Evolutionary conservation across 2,329 filamentous ascomycete species (phyloP).

Genomic region (Onygena corvina): DNA sequence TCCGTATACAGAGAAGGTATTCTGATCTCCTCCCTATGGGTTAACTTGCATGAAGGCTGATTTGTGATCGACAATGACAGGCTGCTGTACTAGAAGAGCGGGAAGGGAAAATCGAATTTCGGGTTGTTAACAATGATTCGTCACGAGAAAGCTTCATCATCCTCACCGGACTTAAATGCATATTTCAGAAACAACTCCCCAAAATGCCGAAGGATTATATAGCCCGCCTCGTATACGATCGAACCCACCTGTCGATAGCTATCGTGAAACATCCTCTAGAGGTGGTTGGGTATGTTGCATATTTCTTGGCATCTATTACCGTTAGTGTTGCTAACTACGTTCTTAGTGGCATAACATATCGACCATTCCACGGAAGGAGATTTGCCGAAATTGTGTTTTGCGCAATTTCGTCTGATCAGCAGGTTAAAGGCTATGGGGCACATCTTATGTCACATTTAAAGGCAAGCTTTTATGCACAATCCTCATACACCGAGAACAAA

Average conservation of each 20-base stretch:
- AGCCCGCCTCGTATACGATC: constrained; percentile 89
- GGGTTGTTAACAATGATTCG: constrained; percentile 95
- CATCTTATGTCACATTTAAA: constrained; percentile 98
- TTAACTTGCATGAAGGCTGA: neutral
- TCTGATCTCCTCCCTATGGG: constrained; percentile 11
- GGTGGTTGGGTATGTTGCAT: constrained; percentile 55
- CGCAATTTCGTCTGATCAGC: constrained; percentile 92
- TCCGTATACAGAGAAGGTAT: constrained; percentile 78
- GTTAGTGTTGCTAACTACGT: constrained; percentile 13
- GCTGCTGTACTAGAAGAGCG: constrained; percentile 88
- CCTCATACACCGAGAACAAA: neutral
- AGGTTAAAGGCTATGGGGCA: constrained; percentile 96
- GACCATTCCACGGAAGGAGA: constrained; percentile 78
- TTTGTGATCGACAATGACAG: constrained; percentile 29
- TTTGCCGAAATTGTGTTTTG: constrained; percentile 99
- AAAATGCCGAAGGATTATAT: constrained; percentile 99
- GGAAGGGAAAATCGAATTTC: constrained; percentile 88
- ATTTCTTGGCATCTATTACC: neutral
- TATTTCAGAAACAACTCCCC: constrained; percentile 95
- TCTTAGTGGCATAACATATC: constrained; percentile 79
- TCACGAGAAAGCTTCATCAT: constrained; percentile 81
- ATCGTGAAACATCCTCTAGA: constrained; percentile 95
- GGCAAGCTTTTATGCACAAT: constrained; percentile 27
- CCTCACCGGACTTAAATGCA: constrained; percentile 87
- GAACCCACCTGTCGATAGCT: constrained; percentile 88